Percentiles rank a stretch among this genome's conserved stretches.
Conservation (phyloP, 2,329 filamentous ascomycete genomes). For the Arthroderma sp. region DNA sequence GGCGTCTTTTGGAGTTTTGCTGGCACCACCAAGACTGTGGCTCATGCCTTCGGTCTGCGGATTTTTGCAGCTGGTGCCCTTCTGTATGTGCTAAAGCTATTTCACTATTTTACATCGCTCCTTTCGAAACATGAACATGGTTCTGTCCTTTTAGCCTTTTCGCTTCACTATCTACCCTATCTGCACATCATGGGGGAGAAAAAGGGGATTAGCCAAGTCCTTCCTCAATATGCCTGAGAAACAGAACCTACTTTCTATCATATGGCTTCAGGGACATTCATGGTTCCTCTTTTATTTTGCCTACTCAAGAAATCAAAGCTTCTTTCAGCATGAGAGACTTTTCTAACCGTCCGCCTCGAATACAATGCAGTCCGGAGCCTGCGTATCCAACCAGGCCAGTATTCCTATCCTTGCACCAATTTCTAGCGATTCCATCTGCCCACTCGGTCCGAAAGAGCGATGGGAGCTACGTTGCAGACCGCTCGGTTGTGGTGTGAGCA, state of each 20-base stretch:
- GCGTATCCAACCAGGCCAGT: conserved; percentile 24
- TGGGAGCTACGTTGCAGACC: conserved; percentile 29
- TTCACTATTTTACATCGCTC: no score
- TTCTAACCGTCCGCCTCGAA: no score
- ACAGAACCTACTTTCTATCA: not conserved
- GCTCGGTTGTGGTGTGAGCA: conserved; percentile 30
- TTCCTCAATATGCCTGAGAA: no score
- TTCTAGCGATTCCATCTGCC: conserved; percentile 23
- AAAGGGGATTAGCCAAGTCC: no score
- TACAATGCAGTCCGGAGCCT: conserved; percentile 13
- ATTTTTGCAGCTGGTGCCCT: conserved; percentile 26
- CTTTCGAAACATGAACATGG: not conserved
- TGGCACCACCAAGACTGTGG: conserved; percentile 26
- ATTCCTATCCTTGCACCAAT: conserved; percentile 28
- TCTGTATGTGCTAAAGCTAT: conserved; percentile 17
- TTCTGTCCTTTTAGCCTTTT: not conserved
- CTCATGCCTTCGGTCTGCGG: conserved; percentile 20
- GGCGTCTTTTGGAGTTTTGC: conserved; percentile 19
- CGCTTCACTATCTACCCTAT: conserved; percentile 5
- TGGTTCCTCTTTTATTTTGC: no score
- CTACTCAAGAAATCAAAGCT: no score
- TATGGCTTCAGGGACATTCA: no score
- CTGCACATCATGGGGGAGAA: not conserved
- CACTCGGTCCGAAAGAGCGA: conserved; percentile 25
- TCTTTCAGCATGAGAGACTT: no score